Evolutionary conservation across 768 basidiomycete genomes (phyloP), one percentile per base, ranked within the genome.

Genomic region (Amanita pallidorosea): DNA sequence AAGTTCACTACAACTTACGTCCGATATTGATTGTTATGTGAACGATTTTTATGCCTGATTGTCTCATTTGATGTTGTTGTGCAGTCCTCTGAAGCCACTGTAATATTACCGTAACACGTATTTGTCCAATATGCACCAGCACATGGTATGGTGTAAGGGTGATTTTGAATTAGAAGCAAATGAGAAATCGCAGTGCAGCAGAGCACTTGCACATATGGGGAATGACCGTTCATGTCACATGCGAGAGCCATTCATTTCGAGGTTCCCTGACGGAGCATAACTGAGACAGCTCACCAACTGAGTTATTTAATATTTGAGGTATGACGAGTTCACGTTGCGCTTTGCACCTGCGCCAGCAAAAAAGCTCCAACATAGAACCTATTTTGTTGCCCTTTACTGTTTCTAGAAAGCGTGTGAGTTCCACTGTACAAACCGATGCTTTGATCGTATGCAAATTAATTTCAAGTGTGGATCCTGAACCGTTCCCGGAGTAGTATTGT

Each of bases 1-100:
- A 33, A 37, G 61, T 37, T 56, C 63, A 31, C 41, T 49, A 25
- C 40, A 20, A 33, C 15, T 18, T 8, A 41, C 35, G 3, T n/a
- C 37, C 29, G 49, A 49, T 9, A 37, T 33, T 34, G 33, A 42
- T 13, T 18, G 38, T 18, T 49, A 49, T 34, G 29, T 42, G 5
- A 40, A 49, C 12, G 23, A 41, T 12, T 41, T 20, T 29, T 41
- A 42, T 34, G 12, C 49, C 15, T 42, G 38, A 41, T 20, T 22
- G 13, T 34, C 2, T 7, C 45, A 12, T 18, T 9, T 20, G 17
- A 34, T 23, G 6, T 34, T 18, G 17, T 35, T 20, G 2, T 23
- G 17, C 22, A 20, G 23, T 15, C 31, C 11, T 7, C 35, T 7
- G 5, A 11, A 13, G 2, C 11, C 35, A 35, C 7, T 45, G 43